These are phyloP conservation scores for Spongospora subterranea DNA, from an alignment of 208 protist species.

Conservation along the genomic window DNA sequence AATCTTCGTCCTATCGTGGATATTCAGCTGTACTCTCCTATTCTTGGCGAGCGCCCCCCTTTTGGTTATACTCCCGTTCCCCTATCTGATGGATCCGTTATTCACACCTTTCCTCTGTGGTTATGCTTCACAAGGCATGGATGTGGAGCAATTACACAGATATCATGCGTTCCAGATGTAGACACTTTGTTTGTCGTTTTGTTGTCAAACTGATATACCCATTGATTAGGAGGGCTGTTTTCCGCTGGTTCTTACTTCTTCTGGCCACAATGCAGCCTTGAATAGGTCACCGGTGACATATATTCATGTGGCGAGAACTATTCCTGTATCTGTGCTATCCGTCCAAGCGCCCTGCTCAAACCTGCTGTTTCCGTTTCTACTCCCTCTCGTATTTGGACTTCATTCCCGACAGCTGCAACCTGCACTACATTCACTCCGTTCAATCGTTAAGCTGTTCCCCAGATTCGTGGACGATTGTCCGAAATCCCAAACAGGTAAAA, in stretches of 20 bases:
- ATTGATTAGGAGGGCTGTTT: neutral
- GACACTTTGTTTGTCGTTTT: neutral
- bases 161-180: neutral
- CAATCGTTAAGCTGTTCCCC: neutral
- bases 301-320: neutral
- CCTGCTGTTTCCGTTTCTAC: neutral
- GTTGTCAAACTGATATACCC: neutral
- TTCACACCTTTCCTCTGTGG: neutral
- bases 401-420: neutral
- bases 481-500: neutral
- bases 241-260: neutral
- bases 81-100: neutral
- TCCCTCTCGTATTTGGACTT: neutral
- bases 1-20: too few species aligned
- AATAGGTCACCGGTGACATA: neutral
- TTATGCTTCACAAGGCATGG: conserved; percentile 8
- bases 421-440: neutral
- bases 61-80: conserved; percentile 22
- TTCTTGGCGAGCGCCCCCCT: neutral
- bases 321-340: neutral
- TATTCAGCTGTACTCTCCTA: conserved; percentile 1
- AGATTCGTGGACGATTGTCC: neutral
- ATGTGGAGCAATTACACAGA: neutral
- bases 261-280: neutral
- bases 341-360: neutral